Conservation (phyloP, 768 basidiomycete genomes). For the Termitomyces sp. region DNA sequence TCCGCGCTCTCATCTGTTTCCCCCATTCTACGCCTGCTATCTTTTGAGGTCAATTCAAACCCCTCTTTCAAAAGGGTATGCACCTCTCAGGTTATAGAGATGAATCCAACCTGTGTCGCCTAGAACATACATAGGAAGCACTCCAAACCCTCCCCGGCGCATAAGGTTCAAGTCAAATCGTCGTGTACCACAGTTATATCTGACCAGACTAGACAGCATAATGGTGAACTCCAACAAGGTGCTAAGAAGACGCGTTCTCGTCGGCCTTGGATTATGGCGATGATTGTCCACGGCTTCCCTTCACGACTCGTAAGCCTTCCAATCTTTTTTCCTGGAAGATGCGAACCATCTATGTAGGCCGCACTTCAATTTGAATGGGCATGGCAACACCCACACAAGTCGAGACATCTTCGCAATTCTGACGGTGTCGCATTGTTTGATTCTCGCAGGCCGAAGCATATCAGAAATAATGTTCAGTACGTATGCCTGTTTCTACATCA, state of each 20-base stretch:
- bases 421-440: constrained; percentile 34
- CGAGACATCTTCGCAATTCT: constrained; percentile 54
- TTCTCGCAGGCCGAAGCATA: constrained; percentile 22
- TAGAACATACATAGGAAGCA: constrained; percentile 76
- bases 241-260: constrained; percentile 59
- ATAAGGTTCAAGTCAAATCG: constrained; percentile 37
- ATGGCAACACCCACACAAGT: constrained; percentile 75
- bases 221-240: constrained; percentile 69
- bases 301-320: constrained; percentile 44
- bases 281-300: constrained; percentile 83
- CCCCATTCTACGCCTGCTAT: constrained; percentile 80
- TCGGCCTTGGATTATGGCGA: constrained; percentile 79
- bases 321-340: not conserved
- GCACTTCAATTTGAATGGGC: constrained; percentile 83
- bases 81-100: not conserved
- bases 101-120: not conserved
- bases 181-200: not conserved
- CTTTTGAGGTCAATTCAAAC: constrained; percentile 64
- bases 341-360: constrained; percentile 30
- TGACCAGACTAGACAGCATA: constrained; percentile 56
- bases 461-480: constrained; percentile 45
- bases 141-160: constrained; percentile 59
- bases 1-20: constrained; percentile 36
- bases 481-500: constrained; percentile 11
- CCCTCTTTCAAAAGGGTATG: constrained; percentile 40